Evolutionary conservation across 345 rosid genomes (phyloP).

Genomic region (Aquilaria sinensis): DNA sequence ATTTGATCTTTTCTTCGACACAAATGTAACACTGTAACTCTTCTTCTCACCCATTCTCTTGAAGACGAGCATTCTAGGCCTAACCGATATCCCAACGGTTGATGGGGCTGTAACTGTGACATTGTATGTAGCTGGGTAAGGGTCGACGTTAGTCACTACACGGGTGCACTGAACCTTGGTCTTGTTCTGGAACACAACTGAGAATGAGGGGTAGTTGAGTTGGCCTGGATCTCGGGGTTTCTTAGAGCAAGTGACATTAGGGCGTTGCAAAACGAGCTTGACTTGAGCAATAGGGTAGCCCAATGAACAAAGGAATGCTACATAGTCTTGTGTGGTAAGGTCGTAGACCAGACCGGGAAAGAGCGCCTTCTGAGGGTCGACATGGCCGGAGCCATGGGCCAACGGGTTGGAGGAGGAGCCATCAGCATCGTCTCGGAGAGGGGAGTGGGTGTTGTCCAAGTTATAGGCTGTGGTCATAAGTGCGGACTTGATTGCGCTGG

Average conservation of each 20-base stretch:
- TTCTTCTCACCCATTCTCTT: constrained; percentile 54
- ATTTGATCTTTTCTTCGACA: constrained; percentile 37
- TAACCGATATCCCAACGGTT: constrained; percentile 43
- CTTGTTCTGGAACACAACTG: constrained; percentile 52
- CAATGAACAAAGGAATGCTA: constrained; percentile 65
- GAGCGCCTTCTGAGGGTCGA: constrained; percentile 66
- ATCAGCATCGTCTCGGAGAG: constrained; percentile 53
- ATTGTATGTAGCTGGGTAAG: constrained; percentile 41
- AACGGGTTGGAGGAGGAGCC: constrained; percentile 47
- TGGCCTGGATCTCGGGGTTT: constrained; percentile 60
- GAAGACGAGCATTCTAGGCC: constrained; percentile 49
- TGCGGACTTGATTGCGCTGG: constrained; percentile 73
- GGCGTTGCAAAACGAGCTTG: constrained; percentile 51
- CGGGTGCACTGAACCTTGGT: constrained; percentile 66
- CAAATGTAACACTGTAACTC: constrained; percentile 62
- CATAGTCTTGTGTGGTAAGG: constrained; percentile 48
- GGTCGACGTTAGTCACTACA: constrained; percentile 68
- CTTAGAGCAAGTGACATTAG: constrained; percentile 38
- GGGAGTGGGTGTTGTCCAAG: constrained; percentile 53
- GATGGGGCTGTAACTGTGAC: constrained; percentile 38
- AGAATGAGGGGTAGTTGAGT: constrained; percentile 84
- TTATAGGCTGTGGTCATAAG: constrained; percentile 67
- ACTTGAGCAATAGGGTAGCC: constrained; percentile 51
- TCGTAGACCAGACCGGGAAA: constrained; percentile 79
- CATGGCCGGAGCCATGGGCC: constrained; percentile 77